Evolutionary conservation across 169 alveolate species (phyloP).

Genomic region (Plasmodium gaboni): DNA sequence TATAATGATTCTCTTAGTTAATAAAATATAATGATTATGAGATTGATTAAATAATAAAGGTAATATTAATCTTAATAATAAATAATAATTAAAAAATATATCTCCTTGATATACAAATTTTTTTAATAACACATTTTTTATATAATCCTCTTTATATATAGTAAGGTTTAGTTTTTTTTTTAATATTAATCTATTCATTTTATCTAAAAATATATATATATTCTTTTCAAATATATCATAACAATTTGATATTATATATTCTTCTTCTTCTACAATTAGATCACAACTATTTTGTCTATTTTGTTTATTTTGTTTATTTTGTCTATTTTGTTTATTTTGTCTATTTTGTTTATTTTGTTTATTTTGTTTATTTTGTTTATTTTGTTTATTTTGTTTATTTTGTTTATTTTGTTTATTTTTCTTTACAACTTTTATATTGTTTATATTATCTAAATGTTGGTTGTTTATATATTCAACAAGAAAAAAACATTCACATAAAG

Average conservation of each 20-base stretch:
- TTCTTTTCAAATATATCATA: slow-evolving; percentile 54
- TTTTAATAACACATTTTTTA: slow-evolving; percentile 5
- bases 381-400: no score
- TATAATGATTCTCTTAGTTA: slow-evolving; percentile 12
- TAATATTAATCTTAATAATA: slow-evolving; percentile 29
- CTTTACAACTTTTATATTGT: not conserved
- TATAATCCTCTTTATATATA: not conserved
- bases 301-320: no score
- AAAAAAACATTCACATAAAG: slow-evolving; percentile 67
- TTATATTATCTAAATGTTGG: not conserved
- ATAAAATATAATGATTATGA: slow-evolving; percentile 9
- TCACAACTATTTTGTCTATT: no score
- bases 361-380: no score
- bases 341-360: no score
- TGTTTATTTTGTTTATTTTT: no score
- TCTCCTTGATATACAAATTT: slow-evolving; percentile 6
- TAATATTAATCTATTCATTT: not conserved
- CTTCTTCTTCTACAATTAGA: no score
- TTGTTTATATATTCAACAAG: slow-evolving; percentile 25
- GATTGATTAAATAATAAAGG: slow-evolving; percentile 18
- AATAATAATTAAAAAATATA: slow-evolving; percentile 38
- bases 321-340: no score
- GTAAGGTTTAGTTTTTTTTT: not conserved
- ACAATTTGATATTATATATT: not conserved
- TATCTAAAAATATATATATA: slow-evolving; percentile 29